These are phyloP conservation scores for Picochlorum sp. DNA, from an alignment of 139 green algal genomes.

Conservation along the genomic window DNA sequence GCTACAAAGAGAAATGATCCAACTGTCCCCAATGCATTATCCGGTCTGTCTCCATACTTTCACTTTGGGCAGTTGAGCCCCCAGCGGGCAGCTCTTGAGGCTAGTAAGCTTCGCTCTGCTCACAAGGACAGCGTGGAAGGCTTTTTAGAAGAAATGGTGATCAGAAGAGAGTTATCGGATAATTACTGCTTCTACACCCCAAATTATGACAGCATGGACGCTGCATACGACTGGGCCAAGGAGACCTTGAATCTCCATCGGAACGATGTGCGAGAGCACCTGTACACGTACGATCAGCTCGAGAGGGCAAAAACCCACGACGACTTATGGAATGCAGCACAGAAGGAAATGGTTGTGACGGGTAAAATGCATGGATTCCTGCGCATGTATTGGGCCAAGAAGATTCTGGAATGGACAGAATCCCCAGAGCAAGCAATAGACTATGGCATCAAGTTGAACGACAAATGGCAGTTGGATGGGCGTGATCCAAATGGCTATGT, in stretches of 20 bases:
- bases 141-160: conserved; percentile 91
- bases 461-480: conserved; percentile 79
- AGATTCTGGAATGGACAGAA: conserved; percentile 92
- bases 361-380: conserved; percentile 99
- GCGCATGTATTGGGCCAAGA: conserved; percentile 98
- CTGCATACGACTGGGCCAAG: conserved; percentile 69
- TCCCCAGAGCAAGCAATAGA: conserved; percentile 72
- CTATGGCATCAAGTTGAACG: conserved; percentile 80
- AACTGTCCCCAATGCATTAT: conserved; percentile 42
- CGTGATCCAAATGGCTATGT: conserved; percentile 83
- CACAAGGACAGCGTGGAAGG: conserved; percentile 68
- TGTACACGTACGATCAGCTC: conserved; percentile 55
- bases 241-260: conserved; percentile 67
- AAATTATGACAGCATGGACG: conserved; percentile 79
- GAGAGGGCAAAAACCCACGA: conserved; percentile 85
- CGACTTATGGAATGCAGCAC: conserved; percentile 90
- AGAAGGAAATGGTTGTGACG: conserved; percentile 78
- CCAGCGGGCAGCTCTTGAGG: conserved; percentile 78
- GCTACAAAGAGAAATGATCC: conserved; percentile 82
- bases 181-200: conserved; percentile 86
- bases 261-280: conserved; percentile 58
- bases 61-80: conserved; percentile 81
- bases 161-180: conserved; percentile 86
- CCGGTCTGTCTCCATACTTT: conserved; percentile 79
- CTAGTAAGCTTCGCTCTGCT: conserved; percentile 51